Conservation (phyloP, 2,329 filamentous ascomycete species). For the Lachnellula subtilissima region DNA sequence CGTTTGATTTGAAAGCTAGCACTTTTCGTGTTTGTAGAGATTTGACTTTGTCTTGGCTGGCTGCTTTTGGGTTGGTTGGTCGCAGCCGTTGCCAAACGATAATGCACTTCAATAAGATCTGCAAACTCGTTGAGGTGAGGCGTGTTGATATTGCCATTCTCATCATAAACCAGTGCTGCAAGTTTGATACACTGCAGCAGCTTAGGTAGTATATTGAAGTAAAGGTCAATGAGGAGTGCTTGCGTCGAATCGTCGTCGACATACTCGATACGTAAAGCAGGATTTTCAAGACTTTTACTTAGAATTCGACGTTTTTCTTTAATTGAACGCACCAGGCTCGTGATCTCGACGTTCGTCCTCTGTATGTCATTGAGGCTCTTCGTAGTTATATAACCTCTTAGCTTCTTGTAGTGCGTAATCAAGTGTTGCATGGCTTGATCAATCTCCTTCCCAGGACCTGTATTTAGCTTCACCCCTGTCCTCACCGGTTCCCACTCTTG, state of each 20-base stretch:
- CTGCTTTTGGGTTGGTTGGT: neutral
- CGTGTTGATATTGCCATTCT: neutral
- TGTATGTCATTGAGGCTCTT: neutral
- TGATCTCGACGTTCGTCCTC: neutral
- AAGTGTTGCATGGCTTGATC: neutral
- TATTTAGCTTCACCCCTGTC: neutral
- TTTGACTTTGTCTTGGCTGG: neutral
- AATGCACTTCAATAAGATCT: neutral
- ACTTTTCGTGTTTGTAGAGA: neutral
- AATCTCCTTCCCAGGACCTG: neutral
- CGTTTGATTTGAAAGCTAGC: neutral
- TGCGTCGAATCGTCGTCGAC: neutral
- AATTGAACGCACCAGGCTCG: neutral
- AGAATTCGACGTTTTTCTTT: neutral
- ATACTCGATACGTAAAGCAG: neutral
- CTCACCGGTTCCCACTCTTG: neutral
- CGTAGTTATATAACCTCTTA: neutral
- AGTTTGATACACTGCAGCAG: constrained; percentile 5
- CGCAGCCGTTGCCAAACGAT: constrained; percentile 2
- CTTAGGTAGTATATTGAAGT: constrained; percentile 7
- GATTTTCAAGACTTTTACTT: neutral
- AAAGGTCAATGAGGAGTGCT: constrained; percentile 5
- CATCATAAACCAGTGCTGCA: constrained; percentile 1
- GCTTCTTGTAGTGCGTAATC: neutral
- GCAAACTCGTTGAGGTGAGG: neutral